Percentiles rank a stretch among this genome's conserved stretches.
phyloP scores from a whole-genome alignment of 495 filamentous ascomycete genomes.

The Trichoderma erinaceum region DNA sequence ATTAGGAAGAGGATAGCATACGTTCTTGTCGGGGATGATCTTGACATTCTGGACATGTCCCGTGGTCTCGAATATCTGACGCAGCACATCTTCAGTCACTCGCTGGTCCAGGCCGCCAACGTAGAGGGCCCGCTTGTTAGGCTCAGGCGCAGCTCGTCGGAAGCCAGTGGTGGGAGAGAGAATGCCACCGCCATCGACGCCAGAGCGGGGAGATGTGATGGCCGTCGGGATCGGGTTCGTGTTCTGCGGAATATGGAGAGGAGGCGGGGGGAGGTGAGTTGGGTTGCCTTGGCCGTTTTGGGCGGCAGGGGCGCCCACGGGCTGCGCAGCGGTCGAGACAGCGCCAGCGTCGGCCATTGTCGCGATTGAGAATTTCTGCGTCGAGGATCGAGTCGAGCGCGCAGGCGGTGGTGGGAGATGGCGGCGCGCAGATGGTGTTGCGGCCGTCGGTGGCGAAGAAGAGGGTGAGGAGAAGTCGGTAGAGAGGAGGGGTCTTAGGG shows the following conservation, averaged over 20 bases:
- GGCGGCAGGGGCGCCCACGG: conserved; percentile 63
- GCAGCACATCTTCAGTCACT: conserved; percentile 92
- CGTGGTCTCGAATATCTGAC: conserved; percentile 98
- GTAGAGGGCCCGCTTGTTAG: conserved; percentile 96
- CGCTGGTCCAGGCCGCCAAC: conserved; percentile 92
- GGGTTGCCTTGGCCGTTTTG: conserved; percentile 63
- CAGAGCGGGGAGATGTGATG: conserved; percentile 80
- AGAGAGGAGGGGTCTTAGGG: conserved; percentile 11
- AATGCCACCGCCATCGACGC: conserved; percentile 54
- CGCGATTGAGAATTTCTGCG: conserved; percentile 15
- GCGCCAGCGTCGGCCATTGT: conserved; percentile 64
- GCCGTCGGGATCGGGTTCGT: conserved; percentile 93
- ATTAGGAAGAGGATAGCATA: conserved; percentile 42
- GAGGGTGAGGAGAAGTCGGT: conserved; percentile 7
- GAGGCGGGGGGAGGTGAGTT: conserved; percentile 88
- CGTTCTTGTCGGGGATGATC: conserved; percentile 98
- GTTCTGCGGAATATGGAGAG: conserved; percentile 92
- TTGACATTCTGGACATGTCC: conserved; percentile 98
- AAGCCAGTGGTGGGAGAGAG: conserved; percentile 81
- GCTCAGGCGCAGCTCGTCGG: conserved; percentile 91
- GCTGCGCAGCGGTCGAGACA: conserved; percentile 46
- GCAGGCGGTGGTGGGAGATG: not conserved
- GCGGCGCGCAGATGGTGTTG: not conserved
- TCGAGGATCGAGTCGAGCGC: not conserved
- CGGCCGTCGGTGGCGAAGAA: conserved; percentile 3